Conservation (phyloP, 208 protist species). For the Acanthamoeba lenticulata region DNA sequence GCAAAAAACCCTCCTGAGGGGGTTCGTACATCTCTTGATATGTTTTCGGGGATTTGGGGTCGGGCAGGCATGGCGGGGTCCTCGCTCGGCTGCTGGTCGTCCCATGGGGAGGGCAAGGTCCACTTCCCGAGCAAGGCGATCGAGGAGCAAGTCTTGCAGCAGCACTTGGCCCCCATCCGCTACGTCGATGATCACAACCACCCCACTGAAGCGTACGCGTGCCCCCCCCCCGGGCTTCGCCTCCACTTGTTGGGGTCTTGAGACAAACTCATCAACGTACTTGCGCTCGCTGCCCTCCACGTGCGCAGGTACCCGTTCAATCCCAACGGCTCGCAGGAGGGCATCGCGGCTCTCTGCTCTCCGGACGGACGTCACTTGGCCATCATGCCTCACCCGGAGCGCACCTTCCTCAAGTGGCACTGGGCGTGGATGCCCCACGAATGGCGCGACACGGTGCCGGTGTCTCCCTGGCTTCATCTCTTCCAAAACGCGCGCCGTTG, state of each 20-base stretch:
- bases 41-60: neutral
- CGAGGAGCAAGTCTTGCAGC: constrained; percentile 55
- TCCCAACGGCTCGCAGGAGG: constrained; percentile 83
- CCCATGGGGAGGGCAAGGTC: constrained; percentile 85
- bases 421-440: constrained; percentile 79
- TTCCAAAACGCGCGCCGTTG: constrained; percentile 84
- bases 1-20: too few relatives aligned
- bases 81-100: constrained; percentile 83
- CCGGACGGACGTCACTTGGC: constrained; percentile 86
- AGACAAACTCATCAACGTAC: too few relatives aligned
- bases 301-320: constrained; percentile 84
- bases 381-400: constrained; percentile 89
- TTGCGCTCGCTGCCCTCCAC: too few relatives aligned
- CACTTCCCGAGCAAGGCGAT: constrained; percentile 74
- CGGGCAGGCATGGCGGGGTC: constrained; percentile 76
- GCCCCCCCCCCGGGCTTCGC: constrained; percentile 85
- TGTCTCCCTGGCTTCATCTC: constrained; percentile 78
- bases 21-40: neutral
- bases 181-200: constrained; percentile 82
- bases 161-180: constrained; percentile 80
- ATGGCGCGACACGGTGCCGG: constrained; percentile 42
- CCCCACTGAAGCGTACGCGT: constrained; percentile 77
- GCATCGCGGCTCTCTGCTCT: constrained; percentile 85
- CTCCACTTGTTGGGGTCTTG: too few relatives aligned
- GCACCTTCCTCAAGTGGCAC: constrained; percentile 81